Evolutionary conservation across 352 stramenopile genomes (phyloP).

Genomic region (Phytophthora idaei): DNA sequence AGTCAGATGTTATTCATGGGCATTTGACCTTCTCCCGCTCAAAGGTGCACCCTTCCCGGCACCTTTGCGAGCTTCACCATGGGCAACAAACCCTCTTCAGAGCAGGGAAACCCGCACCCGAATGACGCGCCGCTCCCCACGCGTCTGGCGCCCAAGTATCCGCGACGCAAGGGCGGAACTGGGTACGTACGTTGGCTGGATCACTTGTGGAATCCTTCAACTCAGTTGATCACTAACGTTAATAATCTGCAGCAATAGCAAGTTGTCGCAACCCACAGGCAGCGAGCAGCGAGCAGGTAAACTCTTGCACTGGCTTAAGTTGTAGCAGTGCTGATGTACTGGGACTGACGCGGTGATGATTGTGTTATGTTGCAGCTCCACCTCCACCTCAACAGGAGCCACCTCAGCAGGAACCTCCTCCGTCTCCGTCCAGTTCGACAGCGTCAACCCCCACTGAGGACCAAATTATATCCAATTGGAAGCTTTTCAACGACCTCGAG

Average conservation of each 20-base stretch:
- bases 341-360: not conserved
- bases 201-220: not conserved
- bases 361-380: constrained; percentile 21
- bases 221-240: not conserved
- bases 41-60: not conserved
- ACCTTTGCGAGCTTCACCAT: constrained; percentile 22
- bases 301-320: constrained; percentile 1
- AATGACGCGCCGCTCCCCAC: constrained; percentile 15
- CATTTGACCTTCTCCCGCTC: constrained; percentile 21
- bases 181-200: constrained; percentile 15
- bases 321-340: not conserved
- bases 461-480: constrained; percentile 82
- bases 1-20: constrained; percentile 17
- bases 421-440: constrained; percentile 36
- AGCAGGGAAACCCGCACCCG: constrained; percentile 10
- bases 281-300: constrained; percentile 30
- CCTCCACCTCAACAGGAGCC: constrained; percentile 3
- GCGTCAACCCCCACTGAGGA: constrained; percentile 53
- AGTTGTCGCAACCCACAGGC: constrained; percentile 8
- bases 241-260: constrained; percentile 20
- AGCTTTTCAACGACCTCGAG: constrained; percentile 89
- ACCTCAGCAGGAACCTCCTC: constrained; percentile 17
- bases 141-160: constrained; percentile 33
- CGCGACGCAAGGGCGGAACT: constrained; percentile 17
- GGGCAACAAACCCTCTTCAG: constrained; percentile 42